A percentile compares a stretch with the other conserved stretches of the same genome.
These are phyloP conservation scores for Colletotrichum tamarilloi DNA, from an alignment of 2,329 filamentous ascomycete species.

Conservation along the genomic window DNA sequence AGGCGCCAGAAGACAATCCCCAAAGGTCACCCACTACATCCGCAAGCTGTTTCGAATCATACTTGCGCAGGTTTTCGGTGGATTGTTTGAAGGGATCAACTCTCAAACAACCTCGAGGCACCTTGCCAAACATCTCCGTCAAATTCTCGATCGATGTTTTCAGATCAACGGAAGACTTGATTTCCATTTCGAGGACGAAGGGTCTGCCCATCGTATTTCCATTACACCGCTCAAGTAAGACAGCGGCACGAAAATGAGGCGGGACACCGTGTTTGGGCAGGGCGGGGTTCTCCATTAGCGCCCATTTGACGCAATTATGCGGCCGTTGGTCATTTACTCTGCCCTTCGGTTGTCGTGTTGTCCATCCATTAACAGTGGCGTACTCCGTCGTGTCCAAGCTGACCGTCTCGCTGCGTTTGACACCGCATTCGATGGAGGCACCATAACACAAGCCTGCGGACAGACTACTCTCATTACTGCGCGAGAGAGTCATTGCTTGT, in stretches of 20 bases:
- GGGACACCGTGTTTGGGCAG: neutral
- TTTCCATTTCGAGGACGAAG: neutral
- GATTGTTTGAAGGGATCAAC: neutral
- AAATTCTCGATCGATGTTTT: neutral
- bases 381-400: neutral
- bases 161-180: neutral
- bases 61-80: neutral
- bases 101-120: neutral
- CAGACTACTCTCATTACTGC: neutral
- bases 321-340: neutral
- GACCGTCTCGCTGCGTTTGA: neutral
- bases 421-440: neutral
- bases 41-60: neutral
- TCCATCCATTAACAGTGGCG: neutral
- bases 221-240: neutral
- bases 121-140: neutral
- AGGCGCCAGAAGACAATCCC: neutral
- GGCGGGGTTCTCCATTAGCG: neutral
- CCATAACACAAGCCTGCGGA: neutral
- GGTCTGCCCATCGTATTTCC: neutral
- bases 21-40: neutral
- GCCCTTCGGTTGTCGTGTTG: neutral
- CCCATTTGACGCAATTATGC: neutral
- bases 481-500: neutral
- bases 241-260: neutral